A percentile compares a stretch with the other conserved stretches of the same genome.
Evolutionary conservation across 2,329 filamentous ascomycete species (phyloP).

Genomic region (Fusarium sp.): DNA sequence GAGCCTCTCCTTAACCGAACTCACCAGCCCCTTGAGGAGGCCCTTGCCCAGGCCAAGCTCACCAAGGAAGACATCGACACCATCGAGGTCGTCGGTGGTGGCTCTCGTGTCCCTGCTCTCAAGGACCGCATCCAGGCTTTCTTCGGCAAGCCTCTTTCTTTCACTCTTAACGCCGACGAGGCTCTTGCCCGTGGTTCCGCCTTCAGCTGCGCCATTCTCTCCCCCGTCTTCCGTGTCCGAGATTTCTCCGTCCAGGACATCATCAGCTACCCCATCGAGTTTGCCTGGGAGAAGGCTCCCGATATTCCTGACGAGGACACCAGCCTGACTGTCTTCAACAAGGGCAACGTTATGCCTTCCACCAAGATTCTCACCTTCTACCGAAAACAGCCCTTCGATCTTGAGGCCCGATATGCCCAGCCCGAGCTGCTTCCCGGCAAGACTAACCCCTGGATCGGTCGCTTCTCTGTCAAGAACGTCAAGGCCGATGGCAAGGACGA

Average conservation of each 20-base stretch:
- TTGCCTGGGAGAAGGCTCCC: constrained; percentile 97
- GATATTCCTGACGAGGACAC: constrained; percentile 99
- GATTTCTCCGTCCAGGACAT: constrained; percentile 99
- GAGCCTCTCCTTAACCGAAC: constrained; percentile 82
- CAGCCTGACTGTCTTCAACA: constrained; percentile 96
- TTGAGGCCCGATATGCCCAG: constrained; percentile 93
- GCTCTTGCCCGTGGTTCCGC: constrained; percentile 94
- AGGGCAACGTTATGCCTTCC: constrained; percentile 94
- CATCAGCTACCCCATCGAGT: constrained; percentile 97
- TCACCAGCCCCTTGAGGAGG: constrained; percentile 83
- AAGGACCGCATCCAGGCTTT: constrained; percentile 91
- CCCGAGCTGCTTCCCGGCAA: constrained; percentile 89
- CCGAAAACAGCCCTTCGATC: constrained; percentile 95
- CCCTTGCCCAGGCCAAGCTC: constrained; percentile 91
- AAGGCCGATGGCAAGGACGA: constrained; percentile 93
- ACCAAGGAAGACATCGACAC: constrained; percentile 91
- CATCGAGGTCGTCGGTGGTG: constrained; percentile 93
- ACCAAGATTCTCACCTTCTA: constrained; percentile 99
- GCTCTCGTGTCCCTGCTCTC: constrained; percentile 90
- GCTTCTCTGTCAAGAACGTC: constrained; percentile 97
- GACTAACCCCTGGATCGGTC: constrained; percentile 92
- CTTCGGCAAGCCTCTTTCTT: constrained; percentile 93
- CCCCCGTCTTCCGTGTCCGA: constrained; percentile 96
- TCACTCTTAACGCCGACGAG: constrained; percentile 98
- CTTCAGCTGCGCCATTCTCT: constrained; percentile 97